These are phyloP conservation scores for Microthyrium microscopicum DNA, from an alignment of 2,329 filamentous ascomycete species.

Conservation along the genomic window DNA sequence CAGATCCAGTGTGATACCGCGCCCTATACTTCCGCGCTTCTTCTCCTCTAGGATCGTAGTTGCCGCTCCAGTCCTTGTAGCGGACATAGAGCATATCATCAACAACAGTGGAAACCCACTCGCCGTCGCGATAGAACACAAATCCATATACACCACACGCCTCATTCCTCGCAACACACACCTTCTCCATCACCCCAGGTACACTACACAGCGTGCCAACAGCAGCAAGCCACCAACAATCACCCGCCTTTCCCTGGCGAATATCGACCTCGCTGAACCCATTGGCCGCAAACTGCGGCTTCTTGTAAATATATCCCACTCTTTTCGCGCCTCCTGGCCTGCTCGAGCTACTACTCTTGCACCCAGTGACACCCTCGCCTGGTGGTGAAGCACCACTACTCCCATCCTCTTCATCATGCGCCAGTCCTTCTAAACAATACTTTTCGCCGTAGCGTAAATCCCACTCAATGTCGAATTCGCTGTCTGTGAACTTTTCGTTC, in stretches of 20 bases:
- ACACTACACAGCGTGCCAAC: not conserved
- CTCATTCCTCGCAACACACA: not conserved
- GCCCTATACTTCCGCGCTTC: not conserved
- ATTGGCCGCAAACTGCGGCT: not conserved
- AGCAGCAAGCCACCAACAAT: not conserved
- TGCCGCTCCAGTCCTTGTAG: not conserved
- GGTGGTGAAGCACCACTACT: too few relatives aligned
- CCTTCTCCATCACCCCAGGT: not conserved
- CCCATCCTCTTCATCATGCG: too few relatives aligned
- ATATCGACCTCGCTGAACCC: not conserved
- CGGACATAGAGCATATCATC: not conserved
- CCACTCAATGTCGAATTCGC: slow-evolving; percentile 1
- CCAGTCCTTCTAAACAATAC: too few relatives aligned
- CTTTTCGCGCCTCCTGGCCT: too few relatives aligned
- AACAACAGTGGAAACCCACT: slow-evolving; percentile 1
- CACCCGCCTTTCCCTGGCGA: not conserved
- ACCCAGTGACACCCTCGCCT: too few relatives aligned
- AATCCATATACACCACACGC: not conserved
- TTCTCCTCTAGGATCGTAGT: not conserved
- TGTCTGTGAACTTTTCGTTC: slow-evolving; percentile 5
- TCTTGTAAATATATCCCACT: not conserved
- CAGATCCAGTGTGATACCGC: not conserved
- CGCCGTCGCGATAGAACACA: slow-evolving; percentile 1
- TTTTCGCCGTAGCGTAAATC: too few relatives aligned
- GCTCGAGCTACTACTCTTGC: too few relatives aligned